A percentile compares a stretch with the other conserved stretches of the same genome.
These are phyloP conservation scores for Exserohilum turcica DNA, from an alignment of 2,329 filamentous ascomycete genomes.

Conservation along the genomic window DNA sequence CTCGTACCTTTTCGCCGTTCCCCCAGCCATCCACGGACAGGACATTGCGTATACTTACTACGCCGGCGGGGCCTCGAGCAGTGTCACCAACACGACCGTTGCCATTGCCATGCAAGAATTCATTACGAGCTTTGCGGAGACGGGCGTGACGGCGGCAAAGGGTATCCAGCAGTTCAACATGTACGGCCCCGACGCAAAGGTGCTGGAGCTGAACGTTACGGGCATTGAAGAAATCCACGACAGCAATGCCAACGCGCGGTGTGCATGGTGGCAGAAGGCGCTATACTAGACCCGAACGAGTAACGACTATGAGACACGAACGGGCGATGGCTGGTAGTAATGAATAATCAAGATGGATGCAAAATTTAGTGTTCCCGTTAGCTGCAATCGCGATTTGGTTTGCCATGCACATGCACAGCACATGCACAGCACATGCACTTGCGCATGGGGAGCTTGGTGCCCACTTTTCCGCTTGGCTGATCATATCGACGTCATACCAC, in stretches of 20 bases:
- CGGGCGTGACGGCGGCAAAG: constrained; percentile 46
- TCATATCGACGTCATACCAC: constrained; percentile 33
- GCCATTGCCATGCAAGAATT: constrained; percentile 55
- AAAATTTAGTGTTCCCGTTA: constrained; percentile 1
- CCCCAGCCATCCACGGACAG: constrained; percentile 59
- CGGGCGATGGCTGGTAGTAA: neutral
- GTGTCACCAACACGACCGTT: constrained; percentile 41
- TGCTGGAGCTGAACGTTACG: constrained; percentile 53
- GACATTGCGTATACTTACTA: constrained; percentile 62
- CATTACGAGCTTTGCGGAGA: constrained; percentile 52
- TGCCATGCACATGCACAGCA: neutral
- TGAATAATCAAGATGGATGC: constrained; percentile 5
- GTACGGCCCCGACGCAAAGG: constrained; percentile 52
- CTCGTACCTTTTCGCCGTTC: constrained; percentile 59
- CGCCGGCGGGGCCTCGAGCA: constrained; percentile 41
- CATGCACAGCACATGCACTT: no score
- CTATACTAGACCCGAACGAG: constrained; percentile 40
- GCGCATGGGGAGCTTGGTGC: constrained; percentile 6
- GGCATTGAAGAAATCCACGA: constrained; percentile 53
- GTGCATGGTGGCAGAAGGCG: constrained; percentile 60
- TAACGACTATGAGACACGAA: neutral
- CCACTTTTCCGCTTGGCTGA: constrained; percentile 13
- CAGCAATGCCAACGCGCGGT: constrained; percentile 55
- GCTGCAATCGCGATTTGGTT: constrained; percentile 9
- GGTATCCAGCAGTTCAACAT: constrained; percentile 53